Evolutionary conservation across 148 eudicot species (phyloP).

Genomic region (Arctostaphylos glauca): DNA sequence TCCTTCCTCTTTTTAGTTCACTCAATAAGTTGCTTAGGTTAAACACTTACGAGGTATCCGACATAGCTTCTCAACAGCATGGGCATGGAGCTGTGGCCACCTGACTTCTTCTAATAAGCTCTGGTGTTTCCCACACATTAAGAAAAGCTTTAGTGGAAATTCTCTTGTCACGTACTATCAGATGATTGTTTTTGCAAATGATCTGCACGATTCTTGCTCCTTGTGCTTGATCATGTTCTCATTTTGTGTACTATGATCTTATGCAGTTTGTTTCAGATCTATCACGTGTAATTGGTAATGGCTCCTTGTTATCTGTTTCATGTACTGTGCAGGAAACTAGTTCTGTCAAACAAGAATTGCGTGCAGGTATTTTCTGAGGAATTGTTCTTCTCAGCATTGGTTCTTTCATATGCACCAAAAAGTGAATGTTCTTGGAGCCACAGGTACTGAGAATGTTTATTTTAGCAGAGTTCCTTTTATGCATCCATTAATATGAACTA

Average conservation of each 20-base stretch:
- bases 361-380: conserved; percentile 41
- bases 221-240: neutral
- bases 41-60: neutral
- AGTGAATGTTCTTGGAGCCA: conserved; percentile 92
- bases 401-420: conserved; percentile 84
- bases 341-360: conserved; percentile 47
- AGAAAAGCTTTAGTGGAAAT: neutral
- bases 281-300: neutral
- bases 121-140: neutral
- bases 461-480: conserved; percentile 1
- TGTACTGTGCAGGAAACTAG: conserved; percentile 56
- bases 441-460: conserved; percentile 36
- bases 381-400: conserved; percentile 54
- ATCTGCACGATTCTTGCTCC: neutral
- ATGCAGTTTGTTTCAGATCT: conserved; percentile 1
- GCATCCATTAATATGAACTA: neutral
- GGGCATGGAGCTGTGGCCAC: neutral
- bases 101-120: neutral
- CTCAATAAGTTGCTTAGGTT: neutral
- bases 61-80: neutral
- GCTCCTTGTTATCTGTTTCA: neutral
- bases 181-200: neutral
- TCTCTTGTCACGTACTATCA: neutral
- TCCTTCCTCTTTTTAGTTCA: neutral
- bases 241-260: neutral